Conservation (phyloP, 2,329 filamentous ascomycete species). For the Arthrobotrys conoides region DNA sequence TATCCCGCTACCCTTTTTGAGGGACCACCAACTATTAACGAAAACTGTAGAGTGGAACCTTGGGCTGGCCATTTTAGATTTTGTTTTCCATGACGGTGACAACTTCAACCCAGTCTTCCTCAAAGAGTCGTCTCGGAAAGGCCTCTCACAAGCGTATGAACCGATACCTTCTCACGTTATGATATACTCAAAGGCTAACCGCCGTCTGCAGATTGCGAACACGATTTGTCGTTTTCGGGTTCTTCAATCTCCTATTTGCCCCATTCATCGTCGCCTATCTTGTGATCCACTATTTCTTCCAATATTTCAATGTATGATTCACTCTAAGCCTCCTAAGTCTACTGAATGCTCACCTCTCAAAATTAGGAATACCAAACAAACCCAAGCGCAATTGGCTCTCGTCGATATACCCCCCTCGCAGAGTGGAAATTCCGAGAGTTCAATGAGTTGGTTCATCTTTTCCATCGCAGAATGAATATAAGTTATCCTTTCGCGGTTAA, state of each 20-base stretch:
- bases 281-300: constrained; percentile 90
- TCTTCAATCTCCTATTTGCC: constrained; percentile 87
- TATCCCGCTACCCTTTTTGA: constrained; percentile 85
- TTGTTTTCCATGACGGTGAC: constrained; percentile 90
- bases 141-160: constrained; percentile 78
- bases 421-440: constrained; percentile 99
- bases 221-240: constrained; percentile 84
- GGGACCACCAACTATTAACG: constrained; percentile 85
- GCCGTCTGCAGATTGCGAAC: constrained; percentile 71
- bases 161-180: not conserved
- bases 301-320: constrained; percentile 84
- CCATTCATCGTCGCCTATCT: constrained; percentile 91
- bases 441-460: constrained; percentile 94
- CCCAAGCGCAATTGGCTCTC: constrained; percentile 85
- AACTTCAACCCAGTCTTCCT: constrained; percentile 90
- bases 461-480: constrained; percentile 90
- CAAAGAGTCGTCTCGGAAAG: constrained; percentile 82
- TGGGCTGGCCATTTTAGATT: constrained; percentile 89
- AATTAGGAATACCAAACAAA: constrained; percentile 92
- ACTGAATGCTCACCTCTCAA: not conserved
- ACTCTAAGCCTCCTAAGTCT: not conserved
- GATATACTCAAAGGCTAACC: constrained; percentile 31
- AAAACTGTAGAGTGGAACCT: constrained; percentile 93
- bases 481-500: constrained; percentile 92
- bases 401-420: constrained; percentile 91